Evolutionary conservation across 1,139 yeast species (phyloP).

Genomic region (Yamadazyma mexicana): DNA sequence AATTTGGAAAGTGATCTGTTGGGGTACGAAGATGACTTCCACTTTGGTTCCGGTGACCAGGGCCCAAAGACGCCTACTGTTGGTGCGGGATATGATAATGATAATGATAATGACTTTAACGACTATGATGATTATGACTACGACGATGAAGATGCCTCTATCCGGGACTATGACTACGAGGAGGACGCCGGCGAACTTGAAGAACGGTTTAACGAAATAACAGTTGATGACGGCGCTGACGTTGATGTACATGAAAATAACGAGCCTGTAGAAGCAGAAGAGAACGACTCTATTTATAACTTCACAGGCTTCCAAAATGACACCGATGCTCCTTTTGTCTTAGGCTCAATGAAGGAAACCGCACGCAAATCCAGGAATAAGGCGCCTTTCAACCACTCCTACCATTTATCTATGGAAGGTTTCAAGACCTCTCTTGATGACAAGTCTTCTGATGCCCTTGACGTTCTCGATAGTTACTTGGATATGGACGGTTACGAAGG

Average conservation of each 20-base stretch:
- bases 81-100: background rate
- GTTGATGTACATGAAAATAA: background rate
- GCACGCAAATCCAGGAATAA: background rate
- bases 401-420: constrained; percentile 35
- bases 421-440: constrained; percentile 12
- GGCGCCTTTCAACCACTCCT: constrained; percentile 25
- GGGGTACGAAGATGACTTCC: constrained; percentile 3
- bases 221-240: background rate
- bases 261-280: background rate
- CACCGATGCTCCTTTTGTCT: background rate
- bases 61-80: background rate
- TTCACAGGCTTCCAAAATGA: constrained; percentile 1
- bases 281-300: background rate
- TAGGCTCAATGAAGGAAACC: background rate
- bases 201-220: constrained; percentile 2
- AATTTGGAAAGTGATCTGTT: constrained; percentile 1
- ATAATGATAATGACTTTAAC: background rate
- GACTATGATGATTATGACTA: constrained; percentile 17
- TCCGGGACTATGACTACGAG: constrained; percentile 10
- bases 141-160: constrained; percentile 4
- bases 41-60: background rate
- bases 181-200: constrained; percentile 6
- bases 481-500: constrained; percentile 15
- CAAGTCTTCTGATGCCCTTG: constrained; percentile 22
- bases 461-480: constrained; percentile 36